Evolutionary conservation across 345 rosid species (phyloP).

Genomic region (Dovyalis caffra): DNA sequence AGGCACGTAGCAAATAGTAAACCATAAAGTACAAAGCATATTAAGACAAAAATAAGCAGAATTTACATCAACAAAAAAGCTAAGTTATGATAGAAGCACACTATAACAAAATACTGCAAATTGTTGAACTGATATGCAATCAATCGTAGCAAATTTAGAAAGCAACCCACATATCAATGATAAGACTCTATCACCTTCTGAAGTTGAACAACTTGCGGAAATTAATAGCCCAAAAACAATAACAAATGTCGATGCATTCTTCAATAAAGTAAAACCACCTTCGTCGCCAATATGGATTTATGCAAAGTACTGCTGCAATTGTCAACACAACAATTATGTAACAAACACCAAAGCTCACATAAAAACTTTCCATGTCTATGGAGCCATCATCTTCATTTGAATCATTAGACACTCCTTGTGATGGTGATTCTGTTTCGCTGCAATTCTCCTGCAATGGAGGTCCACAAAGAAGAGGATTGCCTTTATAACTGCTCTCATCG

Average conservation of each 20-base stretch:
- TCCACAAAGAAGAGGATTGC: constrained; percentile 35
- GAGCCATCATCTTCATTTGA: background rate
- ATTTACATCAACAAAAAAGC: too few species aligned
- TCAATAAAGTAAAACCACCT: constrained; percentile 9
- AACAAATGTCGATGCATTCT: background rate
- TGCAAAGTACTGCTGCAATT: background rate
- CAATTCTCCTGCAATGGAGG: constrained; percentile 6
- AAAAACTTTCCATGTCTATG: constrained; percentile 10
- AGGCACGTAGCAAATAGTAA: too few species aligned
- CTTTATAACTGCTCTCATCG: constrained; percentile 11
- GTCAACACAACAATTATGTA: background rate
- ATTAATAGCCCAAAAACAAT: constrained; percentile 1
- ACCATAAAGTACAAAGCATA: too few species aligned
- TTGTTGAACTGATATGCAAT: too few species aligned
- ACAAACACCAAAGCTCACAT: background rate
- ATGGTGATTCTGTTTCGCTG: background rate
- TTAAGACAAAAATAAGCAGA: too few species aligned
- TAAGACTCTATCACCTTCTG: background rate
- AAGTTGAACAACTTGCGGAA: background rate
- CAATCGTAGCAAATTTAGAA: background rate
- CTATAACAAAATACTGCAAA: too few species aligned
- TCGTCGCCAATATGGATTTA: constrained; percentile 14
- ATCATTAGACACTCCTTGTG: background rate
- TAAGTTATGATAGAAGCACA: too few species aligned
- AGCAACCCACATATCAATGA: background rate